These are phyloP conservation scores for Phaeotremella skinneri DNA, from an alignment of 768 basidiomycete genomes.

Conservation along the genomic window DNA sequence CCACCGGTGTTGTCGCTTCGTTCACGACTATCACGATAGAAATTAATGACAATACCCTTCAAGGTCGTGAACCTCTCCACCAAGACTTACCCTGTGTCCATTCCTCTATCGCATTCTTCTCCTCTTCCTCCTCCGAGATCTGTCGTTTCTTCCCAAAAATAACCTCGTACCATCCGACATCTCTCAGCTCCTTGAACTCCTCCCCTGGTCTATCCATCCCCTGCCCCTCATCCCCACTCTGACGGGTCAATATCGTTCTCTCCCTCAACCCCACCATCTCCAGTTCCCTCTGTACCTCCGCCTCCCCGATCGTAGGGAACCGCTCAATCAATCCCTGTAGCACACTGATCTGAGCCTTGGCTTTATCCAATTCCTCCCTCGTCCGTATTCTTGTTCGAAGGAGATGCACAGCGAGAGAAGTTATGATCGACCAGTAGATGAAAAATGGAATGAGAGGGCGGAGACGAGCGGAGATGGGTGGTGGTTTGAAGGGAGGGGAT, in stretches of 20 bases:
- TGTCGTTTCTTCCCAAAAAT: constrained; percentile 48
- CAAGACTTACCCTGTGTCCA: constrained; percentile 29
- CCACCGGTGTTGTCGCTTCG: background rate
- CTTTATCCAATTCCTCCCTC: constrained; percentile 28
- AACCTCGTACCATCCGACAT: constrained; percentile 49
- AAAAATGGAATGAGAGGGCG: constrained; percentile 47
- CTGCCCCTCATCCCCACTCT: background rate
- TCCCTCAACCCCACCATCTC: constrained; percentile 52
- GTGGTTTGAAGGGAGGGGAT: constrained; percentile 31
- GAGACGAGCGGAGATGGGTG: constrained; percentile 44
- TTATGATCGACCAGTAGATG: constrained; percentile 47
- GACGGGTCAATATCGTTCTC: constrained; percentile 15
- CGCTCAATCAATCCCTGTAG: constrained; percentile 40
- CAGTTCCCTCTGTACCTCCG: constrained; percentile 45
- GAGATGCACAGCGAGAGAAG: constrained; percentile 44
- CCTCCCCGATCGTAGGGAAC: constrained; percentile 22
- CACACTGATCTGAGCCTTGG: constrained; percentile 46
- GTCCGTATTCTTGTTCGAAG: constrained; percentile 32
- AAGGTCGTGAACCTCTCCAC: background rate
- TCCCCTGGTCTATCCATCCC: constrained; percentile 24
- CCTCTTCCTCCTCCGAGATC: constrained; percentile 25
- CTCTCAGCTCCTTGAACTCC: constrained; percentile 21
- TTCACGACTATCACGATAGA: constrained; percentile 1
- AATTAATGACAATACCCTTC: background rate
- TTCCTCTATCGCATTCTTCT: constrained; percentile 22